Percentiles rank a stretch among this genome's conserved stretches.
Conservation (phyloP, 2,329 filamentous ascomycete genomes). For the Fusarium multiceps region DNA sequence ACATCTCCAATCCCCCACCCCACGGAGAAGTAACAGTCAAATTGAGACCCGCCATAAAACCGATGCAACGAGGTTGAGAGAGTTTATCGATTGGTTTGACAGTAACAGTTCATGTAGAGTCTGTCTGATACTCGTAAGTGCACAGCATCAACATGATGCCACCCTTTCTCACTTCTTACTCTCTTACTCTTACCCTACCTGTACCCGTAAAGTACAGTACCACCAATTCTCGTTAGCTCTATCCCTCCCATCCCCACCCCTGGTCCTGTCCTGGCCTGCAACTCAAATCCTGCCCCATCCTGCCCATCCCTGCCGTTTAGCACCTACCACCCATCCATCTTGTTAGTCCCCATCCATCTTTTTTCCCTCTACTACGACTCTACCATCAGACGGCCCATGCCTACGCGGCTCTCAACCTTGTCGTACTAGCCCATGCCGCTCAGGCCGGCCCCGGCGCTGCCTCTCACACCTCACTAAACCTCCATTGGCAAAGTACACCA, state of each 20-base stretch:
- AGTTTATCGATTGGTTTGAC: slow-evolving; percentile 14
- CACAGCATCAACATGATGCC: slow-evolving; percentile 33
- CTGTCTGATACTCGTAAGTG: slow-evolving; percentile 21
- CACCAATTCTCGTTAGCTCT: slow-evolving; percentile 15
- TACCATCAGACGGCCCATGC: slow-evolving; percentile 42
- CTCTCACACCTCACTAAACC: slow-evolving; percentile 28
- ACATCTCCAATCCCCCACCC: slow-evolving; percentile 19
- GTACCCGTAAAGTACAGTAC: background rate
- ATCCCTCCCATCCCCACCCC: slow-evolving; percentile 16
- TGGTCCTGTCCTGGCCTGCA: slow-evolving; percentile 30
- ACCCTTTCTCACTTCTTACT: slow-evolving; percentile 3
- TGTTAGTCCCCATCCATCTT: no score
- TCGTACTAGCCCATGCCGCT: slow-evolving; percentile 46
- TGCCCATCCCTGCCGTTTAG: slow-evolving; percentile 34
- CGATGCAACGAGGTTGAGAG: background rate
- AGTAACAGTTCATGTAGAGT: background rate
- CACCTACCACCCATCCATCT: slow-evolving; percentile 32
- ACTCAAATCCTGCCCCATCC: slow-evolving; percentile 37
- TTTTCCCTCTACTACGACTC: background rate
- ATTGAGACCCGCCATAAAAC: slow-evolving; percentile 1
- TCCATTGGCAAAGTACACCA: slow-evolving; percentile 6
- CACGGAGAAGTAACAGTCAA: slow-evolving; percentile 4
- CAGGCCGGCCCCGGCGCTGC: slow-evolving; percentile 42
- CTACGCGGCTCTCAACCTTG: slow-evolving; percentile 48
- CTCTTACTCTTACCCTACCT: slow-evolving; percentile 22